Conservation (phyloP, 768 basidiomycete genomes). For the Tricholoma furcatifolium region DNA sequence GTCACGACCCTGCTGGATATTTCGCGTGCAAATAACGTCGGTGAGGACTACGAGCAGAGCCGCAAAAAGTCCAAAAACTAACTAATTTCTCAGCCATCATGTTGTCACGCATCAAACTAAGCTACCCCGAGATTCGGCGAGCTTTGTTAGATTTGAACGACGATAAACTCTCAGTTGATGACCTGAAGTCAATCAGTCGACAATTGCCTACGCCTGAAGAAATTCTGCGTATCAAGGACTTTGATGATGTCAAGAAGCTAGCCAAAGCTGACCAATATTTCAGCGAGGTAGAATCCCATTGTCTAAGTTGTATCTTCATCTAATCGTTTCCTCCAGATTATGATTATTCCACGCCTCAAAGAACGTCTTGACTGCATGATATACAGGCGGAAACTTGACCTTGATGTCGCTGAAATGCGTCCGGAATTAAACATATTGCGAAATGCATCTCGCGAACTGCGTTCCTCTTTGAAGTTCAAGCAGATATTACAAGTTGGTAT, state of each 20-base stretch:
- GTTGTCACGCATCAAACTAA: conserved; percentile 72
- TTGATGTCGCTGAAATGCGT: conserved; percentile 80
- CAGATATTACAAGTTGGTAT: conserved; percentile 68
- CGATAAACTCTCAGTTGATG: conserved; percentile 62
- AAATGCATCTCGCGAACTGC: conserved; percentile 69
- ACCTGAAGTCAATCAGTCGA: conserved; percentile 70
- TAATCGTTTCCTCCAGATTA: conserved; percentile 50
- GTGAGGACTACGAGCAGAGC: conserved; percentile 34
- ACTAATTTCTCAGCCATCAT: conserved; percentile 63
- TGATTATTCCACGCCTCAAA: conserved; percentile 70
- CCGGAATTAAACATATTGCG: conserved; percentile 77
- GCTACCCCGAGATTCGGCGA: conserved; percentile 61
- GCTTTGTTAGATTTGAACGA: conserved; percentile 78
- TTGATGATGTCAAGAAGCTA: conserved; percentile 69
- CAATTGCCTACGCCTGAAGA: conserved; percentile 84
- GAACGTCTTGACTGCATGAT: conserved; percentile 81
- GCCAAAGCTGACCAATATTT: conserved; percentile 87
- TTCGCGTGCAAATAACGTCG: conserved; percentile 81
- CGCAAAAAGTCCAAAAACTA: not conserved
- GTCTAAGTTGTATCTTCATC: not conserved
- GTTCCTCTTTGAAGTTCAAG: conserved; percentile 62
- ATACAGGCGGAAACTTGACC: conserved; percentile 76
- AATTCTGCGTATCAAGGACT: conserved; percentile 53
- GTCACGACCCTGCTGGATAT: conserved; percentile 76
- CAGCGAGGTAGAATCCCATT: conserved; percentile 46